Base-by-base conservation (phyloP, 192 early-diverging fungal genomes). In the Umbelopsis ramanniana region DNA sequence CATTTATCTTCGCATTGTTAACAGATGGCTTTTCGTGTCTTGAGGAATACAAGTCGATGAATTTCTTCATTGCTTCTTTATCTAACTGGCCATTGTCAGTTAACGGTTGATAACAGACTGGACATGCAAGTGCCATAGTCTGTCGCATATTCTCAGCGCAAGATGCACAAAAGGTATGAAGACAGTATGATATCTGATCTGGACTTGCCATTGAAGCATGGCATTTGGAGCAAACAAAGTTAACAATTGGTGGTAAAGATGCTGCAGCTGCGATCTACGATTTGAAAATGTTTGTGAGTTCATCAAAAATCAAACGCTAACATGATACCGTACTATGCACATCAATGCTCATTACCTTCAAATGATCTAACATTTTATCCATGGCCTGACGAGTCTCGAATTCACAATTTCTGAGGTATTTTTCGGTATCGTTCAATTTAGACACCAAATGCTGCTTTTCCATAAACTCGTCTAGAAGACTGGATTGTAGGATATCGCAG, bases 401-500 rank as follows among this genome's bases (percentile, higher is more conserved):
- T 63, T 63, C 57, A 63, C 57, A 12, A 0, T 2, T 7, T 1
- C 15, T 63, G 7, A 63, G 33, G 15, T 63, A 63, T 63, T 63
- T 63, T 19, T 63, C 57, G 17, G 57, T n/a, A 35, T 63, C 57
- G n/a, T 63, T n/a, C 15, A 63, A 37, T 37, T 37, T 63, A 14
- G n/a, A 19, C 4, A 63, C 33, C 57, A 63, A 19, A 37, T 63
- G 14, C 26, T 63, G 57, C 26, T 63, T 63, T 35, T 63, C 57
- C 57, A 63, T 63, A 37, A 38, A 63, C 17, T 7, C 6, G 0
- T 63, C 57, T 14, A 37, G 10, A 12, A 37, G 26, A 63, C 29
- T 63, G 6, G 57, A 29, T 26, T 63, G 57, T 63, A 63, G 33
- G 17, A 63, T 37, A 63, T 63, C 57, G 17, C 57, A 63, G 12